These are phyloP conservation scores for Ophiocordyceps robertsii DNA, from an alignment of 2,329 filamentous ascomycete genomes.

Conservation along the genomic window DNA sequence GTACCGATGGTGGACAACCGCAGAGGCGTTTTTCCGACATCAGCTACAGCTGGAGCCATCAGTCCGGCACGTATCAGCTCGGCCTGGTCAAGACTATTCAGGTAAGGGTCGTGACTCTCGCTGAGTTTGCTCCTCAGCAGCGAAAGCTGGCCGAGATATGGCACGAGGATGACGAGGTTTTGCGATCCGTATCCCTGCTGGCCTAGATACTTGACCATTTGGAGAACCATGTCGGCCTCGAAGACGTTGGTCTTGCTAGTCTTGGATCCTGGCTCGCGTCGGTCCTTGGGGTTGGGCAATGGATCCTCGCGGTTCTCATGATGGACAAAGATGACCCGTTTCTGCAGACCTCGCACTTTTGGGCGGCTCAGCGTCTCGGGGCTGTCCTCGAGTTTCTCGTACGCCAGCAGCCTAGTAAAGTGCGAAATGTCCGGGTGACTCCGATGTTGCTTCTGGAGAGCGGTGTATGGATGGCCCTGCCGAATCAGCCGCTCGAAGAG, in stretches of 20 bases:
- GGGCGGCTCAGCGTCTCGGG: slow-evolving; percentile 31
- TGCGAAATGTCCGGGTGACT: slow-evolving; percentile 56
- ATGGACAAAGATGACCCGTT: slow-evolving; percentile 52
- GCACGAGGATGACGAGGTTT: slow-evolving; percentile 55
- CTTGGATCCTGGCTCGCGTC: slow-evolving; percentile 32
- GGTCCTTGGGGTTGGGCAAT: slow-evolving; percentile 28
- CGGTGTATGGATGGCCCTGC: slow-evolving; percentile 37
- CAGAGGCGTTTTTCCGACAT: slow-evolving; percentile 36
- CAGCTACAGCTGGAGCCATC: slow-evolving; percentile 36
- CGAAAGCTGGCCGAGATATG: slow-evolving; percentile 56
- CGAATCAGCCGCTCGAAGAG: slow-evolving; percentile 55
- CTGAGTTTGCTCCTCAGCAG: slow-evolving; percentile 39
- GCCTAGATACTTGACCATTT: slow-evolving; percentile 49
- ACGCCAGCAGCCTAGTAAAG: slow-evolving; percentile 43
- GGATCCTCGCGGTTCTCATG: slow-evolving; percentile 42
- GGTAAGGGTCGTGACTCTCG: slow-evolving; percentile 44
- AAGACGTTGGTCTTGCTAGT: slow-evolving; percentile 47
- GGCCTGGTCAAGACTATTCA: slow-evolving; percentile 55
- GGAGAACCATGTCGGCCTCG: slow-evolving; percentile 54
- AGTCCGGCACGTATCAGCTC: slow-evolving; percentile 49
- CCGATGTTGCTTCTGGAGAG: slow-evolving; percentile 49
- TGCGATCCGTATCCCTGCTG: slow-evolving; percentile 58
- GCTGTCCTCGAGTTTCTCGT: slow-evolving; percentile 46
- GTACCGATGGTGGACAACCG: slow-evolving; percentile 58
- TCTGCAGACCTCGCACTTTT: slow-evolving; percentile 39